phyloP scores from a whole-genome alignment of 148 eudicot species.

The Rhododendron molle region DNA sequence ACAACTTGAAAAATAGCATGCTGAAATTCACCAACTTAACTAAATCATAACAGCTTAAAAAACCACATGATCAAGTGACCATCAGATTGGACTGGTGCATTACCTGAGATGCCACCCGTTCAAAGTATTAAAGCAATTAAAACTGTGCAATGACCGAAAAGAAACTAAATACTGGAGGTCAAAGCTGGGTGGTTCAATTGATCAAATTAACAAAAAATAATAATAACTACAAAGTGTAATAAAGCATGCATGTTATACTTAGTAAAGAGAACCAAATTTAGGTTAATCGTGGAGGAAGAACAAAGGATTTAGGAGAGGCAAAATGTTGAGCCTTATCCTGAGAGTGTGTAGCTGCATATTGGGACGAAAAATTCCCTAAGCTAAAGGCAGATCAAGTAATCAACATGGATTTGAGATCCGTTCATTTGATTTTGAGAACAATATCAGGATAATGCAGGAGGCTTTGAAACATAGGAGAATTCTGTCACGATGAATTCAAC shows the following conservation, averaged over 20 bases:
- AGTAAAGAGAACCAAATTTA: neutral
- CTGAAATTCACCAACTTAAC: neutral
- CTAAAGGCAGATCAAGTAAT: conserved; percentile 1
- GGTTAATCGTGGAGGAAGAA: neutral
- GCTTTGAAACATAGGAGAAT: neutral
- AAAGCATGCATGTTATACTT: neutral
- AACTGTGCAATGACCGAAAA: neutral
- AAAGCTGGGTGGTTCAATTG: neutral
- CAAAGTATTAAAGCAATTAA: neutral
- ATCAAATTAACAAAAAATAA: neutral
- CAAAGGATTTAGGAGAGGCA: neutral
- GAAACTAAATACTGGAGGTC: neutral
- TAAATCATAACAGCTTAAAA: neutral
- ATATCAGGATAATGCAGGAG: neutral
- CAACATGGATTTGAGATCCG: neutral
- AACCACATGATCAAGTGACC: neutral
- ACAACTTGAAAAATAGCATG: neutral
- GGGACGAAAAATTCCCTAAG: neutral
- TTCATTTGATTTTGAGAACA: conserved; percentile 4
- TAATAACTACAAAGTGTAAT: neutral
- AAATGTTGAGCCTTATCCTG: neutral
- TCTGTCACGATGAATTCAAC: neutral
- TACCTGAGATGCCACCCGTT: neutral
- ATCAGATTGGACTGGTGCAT: neutral
- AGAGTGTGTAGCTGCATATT: neutral